These are phyloP conservation scores for Metschnikowia henanensis DNA, from an alignment of 805 yeast genomes.

Conservation along the genomic window DNA sequence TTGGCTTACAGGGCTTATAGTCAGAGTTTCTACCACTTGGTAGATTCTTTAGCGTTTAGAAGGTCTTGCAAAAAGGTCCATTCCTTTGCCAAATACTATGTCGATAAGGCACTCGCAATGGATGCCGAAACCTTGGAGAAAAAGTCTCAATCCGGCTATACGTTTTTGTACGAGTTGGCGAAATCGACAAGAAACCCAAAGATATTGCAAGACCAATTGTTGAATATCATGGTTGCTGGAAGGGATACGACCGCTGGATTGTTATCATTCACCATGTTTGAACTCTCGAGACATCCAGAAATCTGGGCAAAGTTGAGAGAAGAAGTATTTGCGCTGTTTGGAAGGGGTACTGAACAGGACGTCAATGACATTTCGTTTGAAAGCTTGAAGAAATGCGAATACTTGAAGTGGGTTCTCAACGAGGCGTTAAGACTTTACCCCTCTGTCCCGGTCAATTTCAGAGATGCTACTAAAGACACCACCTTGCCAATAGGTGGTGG, in stretches of 20 bases:
- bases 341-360: conserved; percentile 29
- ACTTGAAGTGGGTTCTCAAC: conserved; percentile 36
- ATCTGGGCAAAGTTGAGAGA: conserved; percentile 30
- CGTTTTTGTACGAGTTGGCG: conserved; percentile 39
- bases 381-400: conserved; percentile 39
- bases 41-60: conserved; percentile 29
- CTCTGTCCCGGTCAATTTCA: conserved; percentile 24
- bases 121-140: conserved; percentile 16
- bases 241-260: conserved; percentile 45
- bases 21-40: conserved; percentile 29
- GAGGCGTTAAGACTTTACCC: conserved; percentile 40
- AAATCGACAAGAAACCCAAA: conserved; percentile 38
- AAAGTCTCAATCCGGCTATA: conserved; percentile 26
- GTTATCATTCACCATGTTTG: conserved; percentile 34
- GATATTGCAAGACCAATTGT: conserved; percentile 37
- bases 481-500: conserved; percentile 30
- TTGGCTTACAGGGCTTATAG: conserved; percentile 35
- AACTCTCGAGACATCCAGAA: conserved; percentile 35
- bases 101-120: conserved; percentile 18
- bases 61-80: conserved; percentile 29
- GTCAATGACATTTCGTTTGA: conserved; percentile 36
- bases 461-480: conserved; percentile 24
- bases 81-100: conserved; percentile 18
- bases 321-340: conserved; percentile 32
- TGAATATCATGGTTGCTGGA: conserved; percentile 42